These are phyloP conservation scores for Lactarius sanguifluus DNA, from an alignment of 768 basidiomycete species.

Conservation along the genomic window DNA sequence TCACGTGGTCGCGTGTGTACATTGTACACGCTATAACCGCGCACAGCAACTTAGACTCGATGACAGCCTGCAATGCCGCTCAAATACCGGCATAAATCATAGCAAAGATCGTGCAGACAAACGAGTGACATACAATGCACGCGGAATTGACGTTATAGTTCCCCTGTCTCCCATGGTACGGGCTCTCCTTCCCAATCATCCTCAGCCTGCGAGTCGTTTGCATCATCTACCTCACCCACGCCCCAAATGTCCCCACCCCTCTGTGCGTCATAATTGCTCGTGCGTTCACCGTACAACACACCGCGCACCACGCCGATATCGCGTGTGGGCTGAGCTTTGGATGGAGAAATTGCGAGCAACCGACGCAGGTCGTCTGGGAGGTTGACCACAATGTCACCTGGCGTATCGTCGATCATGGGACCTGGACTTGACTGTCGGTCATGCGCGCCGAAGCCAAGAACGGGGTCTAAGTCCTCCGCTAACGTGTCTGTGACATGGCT, in stretches of 20 bases:
- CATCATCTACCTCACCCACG: constrained; percentile 59
- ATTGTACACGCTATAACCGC: constrained; percentile 21
- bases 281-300: constrained; percentile 58
- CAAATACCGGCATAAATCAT: constrained; percentile 19
- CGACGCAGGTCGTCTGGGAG: constrained; percentile 65
- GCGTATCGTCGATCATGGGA: constrained; percentile 36
- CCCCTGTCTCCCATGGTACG: constrained; percentile 78
- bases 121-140: constrained; percentile 34
- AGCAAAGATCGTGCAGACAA: constrained; percentile 24
- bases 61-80: constrained; percentile 15
- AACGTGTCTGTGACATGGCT: constrained; percentile 11
- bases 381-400: constrained; percentile 49
- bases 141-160: constrained; percentile 47
- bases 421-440: constrained; percentile 27
- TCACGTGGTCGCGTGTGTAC: constrained; percentile 29
- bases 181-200: constrained; percentile 76
- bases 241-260: constrained; percentile 78
- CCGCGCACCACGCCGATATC: constrained; percentile 50
- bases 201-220: constrained; percentile 31
- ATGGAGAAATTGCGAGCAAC: constrained; percentile 60
- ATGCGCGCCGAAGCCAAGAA: constrained; percentile 20
- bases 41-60: neutral
- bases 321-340: constrained; percentile 33
- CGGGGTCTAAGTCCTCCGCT: constrained; percentile 26
- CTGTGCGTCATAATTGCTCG: constrained; percentile 55